Base-by-base conservation (phyloP, 768 basidiomycete genomes). In the Collybiopsis luxurians region DNA sequence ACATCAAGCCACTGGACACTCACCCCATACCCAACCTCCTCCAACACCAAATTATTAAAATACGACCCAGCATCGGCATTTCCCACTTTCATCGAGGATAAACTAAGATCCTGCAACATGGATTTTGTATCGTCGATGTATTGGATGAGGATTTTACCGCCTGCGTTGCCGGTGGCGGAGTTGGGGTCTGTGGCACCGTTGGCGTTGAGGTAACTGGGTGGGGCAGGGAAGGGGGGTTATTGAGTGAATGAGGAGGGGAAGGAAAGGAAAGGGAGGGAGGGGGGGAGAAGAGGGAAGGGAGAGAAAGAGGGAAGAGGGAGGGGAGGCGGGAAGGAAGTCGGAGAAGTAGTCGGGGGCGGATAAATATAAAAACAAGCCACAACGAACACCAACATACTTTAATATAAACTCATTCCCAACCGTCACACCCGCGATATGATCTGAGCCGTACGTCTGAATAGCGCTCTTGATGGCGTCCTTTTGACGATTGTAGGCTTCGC, bases 321-420 rank as follows among this genome's bases (percentile, higher is more conserved):
- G n/a, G n/a, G n/a, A n/a, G n/a, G n/a, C n/a, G n/a, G n/a, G n/a
- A n/a, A n/a, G n/a, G n/a, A n/a, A n/a, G n/a, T n/a, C n/a, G n/a
- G n/a, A n/a, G n/a, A n/a, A n/a, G n/a, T n/a, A n/a, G n/a, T n/a
- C n/a, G n/a, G n/a, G n/a, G n/a, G n/a, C n/a, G n/a, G n/a, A n/a
- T n/a, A n/a, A n/a, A n/a, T n/a, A n/a, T n/a, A n/a, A n/a, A n/a
- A n/a, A n/a, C n/a, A n/a, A n/a, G n/a, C n/a, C n/a, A n/a, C n/a
- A n/a, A n/a, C n/a, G n/a, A n/a, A n/a, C n/a, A n/a, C n/a, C n/a
- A n/a, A 73, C 79, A 2, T 48, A 88, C 85, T 94, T 83, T 47
- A 95, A 78, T 64, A 93, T 90, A 67, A 83, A 92, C 72, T 96
- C 94, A 67, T 97, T 96, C 34, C 96, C 95, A 31, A 97, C 95